Evolutionary conservation across 371 early-diverging fungal species (phyloP).

Genomic region (Mortierella sp.): DNA sequence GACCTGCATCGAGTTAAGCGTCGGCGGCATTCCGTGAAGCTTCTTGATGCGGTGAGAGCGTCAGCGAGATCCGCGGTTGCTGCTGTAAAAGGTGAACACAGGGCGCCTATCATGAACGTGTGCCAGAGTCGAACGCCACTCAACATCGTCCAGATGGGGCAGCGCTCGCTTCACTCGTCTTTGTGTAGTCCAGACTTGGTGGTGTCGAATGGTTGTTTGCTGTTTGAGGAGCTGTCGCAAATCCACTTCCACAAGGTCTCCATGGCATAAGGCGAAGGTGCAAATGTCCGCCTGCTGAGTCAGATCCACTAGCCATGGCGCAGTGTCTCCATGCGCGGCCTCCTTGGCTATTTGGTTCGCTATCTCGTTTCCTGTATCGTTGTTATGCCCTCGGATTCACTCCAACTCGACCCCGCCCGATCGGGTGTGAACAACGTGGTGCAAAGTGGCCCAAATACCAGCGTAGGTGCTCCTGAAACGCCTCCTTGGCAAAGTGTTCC

Average conservation of each 20-base stretch:
- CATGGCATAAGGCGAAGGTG: neutral
- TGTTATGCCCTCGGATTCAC: slow-evolving; percentile 18
- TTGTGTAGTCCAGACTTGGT: slow-evolving; percentile 17
- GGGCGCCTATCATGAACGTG: neutral
- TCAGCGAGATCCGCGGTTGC: too few relatives aligned
- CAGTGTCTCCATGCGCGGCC: neutral
- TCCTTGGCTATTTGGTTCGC: slow-evolving; percentile 6
- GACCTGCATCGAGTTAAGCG: slow-evolving; percentile 6
- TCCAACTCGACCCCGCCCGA: slow-evolving; percentile 5
- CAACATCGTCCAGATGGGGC: slow-evolving; percentile 1
- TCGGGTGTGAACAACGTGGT: neutral
- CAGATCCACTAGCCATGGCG: neutral
- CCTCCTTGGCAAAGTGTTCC: neutral
- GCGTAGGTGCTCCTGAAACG: neutral
- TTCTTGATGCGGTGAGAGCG: slow-evolving; percentile 8
- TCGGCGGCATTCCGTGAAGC: slow-evolving; percentile 14
- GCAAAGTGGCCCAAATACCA: neutral
- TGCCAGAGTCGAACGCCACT: slow-evolving; percentile 7
- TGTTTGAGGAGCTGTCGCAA: slow-evolving; percentile 20
- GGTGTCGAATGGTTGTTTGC: slow-evolving; percentile 7
- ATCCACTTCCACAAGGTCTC: neutral
- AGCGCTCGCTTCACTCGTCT: neutral
- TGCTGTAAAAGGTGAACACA: neutral
- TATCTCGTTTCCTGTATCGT: neutral
- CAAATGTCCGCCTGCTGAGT: neutral